Base-by-base conservation (phyloP, 2,329 filamentous ascomycete species). In the Diaporthe sp. region DNA sequence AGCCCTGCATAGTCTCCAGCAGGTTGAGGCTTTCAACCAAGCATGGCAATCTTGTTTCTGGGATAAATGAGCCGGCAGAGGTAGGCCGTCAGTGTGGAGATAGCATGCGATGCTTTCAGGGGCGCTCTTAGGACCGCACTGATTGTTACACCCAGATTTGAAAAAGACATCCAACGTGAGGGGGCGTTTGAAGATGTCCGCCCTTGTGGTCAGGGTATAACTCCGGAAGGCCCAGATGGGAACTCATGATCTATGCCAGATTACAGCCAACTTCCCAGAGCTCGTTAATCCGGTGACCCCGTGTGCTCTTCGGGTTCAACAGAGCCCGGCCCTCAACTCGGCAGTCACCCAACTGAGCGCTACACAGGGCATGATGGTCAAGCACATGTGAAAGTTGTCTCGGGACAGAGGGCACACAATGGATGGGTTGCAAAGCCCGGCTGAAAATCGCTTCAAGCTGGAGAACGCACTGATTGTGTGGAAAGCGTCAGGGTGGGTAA, bases 311-410 rank as follows among this genome's bases (percentile, higher is more conserved):
- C 63, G 15, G 22, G 63, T 68, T 68, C n/a, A 39, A 68, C 63
- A 53, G 32, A 53, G 32, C 44, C 9, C 47, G 63, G 47, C 35
- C 63, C 32, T 53, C 44, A 6, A 39, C 47, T 53, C 63, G 63
- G 63, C 19, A 68, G 63, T 68, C 47, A 68, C 63, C 63, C 4
- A 39, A 2, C 2, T 39, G 0, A 13, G n/a, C 47, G 63, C 17
- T 39, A 68, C 63, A 68, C 63, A 53, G 32, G n/a, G 63, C 63
- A 35, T 4, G 32, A 39, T 22, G 9, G 32, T 39, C 63, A 10
- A 68, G 32, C 63, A 68, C 63, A 68, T 53, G 44, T 39, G 63
- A 30, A 39, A n/a, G 32, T 53, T 68, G 63, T 68, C 63, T 68
- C 63, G 63, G 63, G n/a, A 68, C 25, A 27, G 15, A 22, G 15